A percentile compares a stretch with the other conserved stretches of the same genome.
These are phyloP conservation scores for Microsporum audouinii DNA, from an alignment of 2,329 filamentous ascomycete genomes.

Conservation along the genomic window DNA sequence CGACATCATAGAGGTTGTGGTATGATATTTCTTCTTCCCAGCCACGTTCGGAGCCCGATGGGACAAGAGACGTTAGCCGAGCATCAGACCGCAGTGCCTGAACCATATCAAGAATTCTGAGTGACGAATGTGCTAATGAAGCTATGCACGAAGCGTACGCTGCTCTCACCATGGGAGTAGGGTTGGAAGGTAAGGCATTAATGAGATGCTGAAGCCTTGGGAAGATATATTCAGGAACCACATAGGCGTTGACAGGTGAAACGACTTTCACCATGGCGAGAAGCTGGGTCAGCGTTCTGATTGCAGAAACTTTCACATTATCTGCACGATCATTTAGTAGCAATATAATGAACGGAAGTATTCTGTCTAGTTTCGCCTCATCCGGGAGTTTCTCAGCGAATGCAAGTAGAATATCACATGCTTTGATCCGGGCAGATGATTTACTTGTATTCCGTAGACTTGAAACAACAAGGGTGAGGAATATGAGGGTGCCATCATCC, in stretches of 20 bases:
- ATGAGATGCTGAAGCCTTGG: constrained; percentile 49
- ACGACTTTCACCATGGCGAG: constrained; percentile 79
- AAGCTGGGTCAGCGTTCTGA: constrained; percentile 79
- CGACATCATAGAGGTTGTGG: constrained; percentile 75
- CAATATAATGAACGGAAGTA: constrained; percentile 78
- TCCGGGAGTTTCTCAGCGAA: constrained; percentile 87
- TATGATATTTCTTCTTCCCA: constrained; percentile 57
- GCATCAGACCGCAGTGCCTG: constrained; percentile 77
- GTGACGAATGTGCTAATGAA: constrained; percentile 73
- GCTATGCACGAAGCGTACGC: constrained; percentile 90
- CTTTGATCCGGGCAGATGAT: constrained; percentile 73
- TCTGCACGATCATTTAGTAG: constrained; percentile 73
- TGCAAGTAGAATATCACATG: constrained; percentile 80
- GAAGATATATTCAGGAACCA: constrained; percentile 57
- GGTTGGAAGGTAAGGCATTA: constrained; percentile 40
- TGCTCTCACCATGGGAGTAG: constrained; percentile 64
- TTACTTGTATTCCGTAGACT: constrained; percentile 82
- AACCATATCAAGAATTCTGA: constrained; percentile 78
- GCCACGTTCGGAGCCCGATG: constrained; percentile 61
- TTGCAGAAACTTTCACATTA: constrained; percentile 70
- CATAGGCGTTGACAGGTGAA: constrained; percentile 58
- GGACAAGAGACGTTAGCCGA: constrained; percentile 63
- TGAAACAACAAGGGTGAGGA: constrained; percentile 77
- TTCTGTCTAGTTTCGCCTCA: constrained; percentile 87
- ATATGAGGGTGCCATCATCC: constrained; percentile 87